A percentile compares a stretch with the other conserved stretches of the same genome.
These are phyloP conservation scores for Candida oleophila DNA, from an alignment of 805 yeast species.

Conservation along the genomic window DNA sequence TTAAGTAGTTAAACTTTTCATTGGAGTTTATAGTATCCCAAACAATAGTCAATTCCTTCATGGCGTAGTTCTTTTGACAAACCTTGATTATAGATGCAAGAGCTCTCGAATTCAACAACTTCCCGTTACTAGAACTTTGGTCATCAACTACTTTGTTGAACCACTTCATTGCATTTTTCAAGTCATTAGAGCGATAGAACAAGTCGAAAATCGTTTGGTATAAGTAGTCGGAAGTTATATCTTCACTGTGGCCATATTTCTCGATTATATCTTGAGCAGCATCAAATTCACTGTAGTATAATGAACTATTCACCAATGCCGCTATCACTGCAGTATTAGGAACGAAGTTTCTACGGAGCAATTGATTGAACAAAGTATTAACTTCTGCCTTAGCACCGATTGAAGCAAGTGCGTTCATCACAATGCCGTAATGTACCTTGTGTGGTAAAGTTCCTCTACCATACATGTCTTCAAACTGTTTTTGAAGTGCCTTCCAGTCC, in stretches of 20 bases:
- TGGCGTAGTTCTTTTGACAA: constrained; percentile 20
- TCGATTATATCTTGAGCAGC: constrained; percentile 29
- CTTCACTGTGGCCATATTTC: constrained; percentile 21
- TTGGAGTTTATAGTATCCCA: background rate
- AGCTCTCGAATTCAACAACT: constrained; percentile 17
- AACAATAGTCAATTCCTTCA: constrained; percentile 5
- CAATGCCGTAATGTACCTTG: constrained; percentile 54
- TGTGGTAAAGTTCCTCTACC: constrained; percentile 55
- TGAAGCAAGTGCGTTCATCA: constrained; percentile 58
- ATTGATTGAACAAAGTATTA: constrained; percentile 48
- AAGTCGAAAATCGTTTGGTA: constrained; percentile 29
- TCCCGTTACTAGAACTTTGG: constrained; percentile 18
- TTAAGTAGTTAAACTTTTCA: background rate
- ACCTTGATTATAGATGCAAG: constrained; percentile 11
- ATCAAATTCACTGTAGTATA: constrained; percentile 33
- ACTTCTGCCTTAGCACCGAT: constrained; percentile 49
- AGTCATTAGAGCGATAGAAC: constrained; percentile 22
- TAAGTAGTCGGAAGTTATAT: constrained; percentile 10
- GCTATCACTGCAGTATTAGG: constrained; percentile 47
- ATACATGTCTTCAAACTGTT: constrained; percentile 55
- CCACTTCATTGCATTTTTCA: constrained; percentile 24
- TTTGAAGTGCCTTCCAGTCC: constrained; percentile 56
- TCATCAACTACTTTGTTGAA: constrained; percentile 7
- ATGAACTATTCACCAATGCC: constrained; percentile 45
- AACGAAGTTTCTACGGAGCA: constrained; percentile 42